phyloP scores from a whole-genome alignment of 495 filamentous ascomycete species.

The Usnea hakonensis region DNA sequence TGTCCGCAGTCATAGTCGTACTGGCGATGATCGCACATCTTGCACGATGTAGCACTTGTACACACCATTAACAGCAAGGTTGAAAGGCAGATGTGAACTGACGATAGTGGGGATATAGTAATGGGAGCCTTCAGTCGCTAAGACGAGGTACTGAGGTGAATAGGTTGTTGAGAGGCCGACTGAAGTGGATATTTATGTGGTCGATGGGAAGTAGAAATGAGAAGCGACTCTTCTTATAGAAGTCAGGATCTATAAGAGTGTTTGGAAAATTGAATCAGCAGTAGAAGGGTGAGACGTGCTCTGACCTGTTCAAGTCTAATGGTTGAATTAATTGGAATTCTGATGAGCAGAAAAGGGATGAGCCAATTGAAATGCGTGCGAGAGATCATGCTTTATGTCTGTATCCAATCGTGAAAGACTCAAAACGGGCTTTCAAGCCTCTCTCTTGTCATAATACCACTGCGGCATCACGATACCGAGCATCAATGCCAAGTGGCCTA shows the following conservation, averaged over 20 bases:
- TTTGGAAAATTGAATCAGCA: constrained; percentile 1
- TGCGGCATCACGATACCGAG: not conserved
- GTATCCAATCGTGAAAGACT: constrained; percentile 1
- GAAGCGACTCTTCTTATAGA: constrained; percentile 4
- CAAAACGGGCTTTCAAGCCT: constrained; percentile 1
- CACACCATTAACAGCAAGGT: constrained; percentile 10
- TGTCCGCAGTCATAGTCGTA: constrained; percentile 9
- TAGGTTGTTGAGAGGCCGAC: constrained; percentile 2
- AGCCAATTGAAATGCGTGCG: constrained; percentile 5
- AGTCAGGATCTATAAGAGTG: constrained; percentile 2
- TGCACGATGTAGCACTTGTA: constrained; percentile 7
- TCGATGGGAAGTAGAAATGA: constrained; percentile 7
- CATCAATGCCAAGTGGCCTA: constrained; percentile 3
- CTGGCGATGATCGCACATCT: constrained; percentile 12
- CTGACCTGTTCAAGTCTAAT: not conserved
- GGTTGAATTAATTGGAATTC: not conserved
- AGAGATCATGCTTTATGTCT: constrained; percentile 4
- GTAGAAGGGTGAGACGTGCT: constrained; percentile 2
- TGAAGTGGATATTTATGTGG: constrained; percentile 1
- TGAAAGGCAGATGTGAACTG: constrained; percentile 5
- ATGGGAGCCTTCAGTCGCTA: constrained; percentile 2
- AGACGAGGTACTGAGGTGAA: not conserved
- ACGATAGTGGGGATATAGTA: constrained; percentile 7
- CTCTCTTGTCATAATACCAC: not conserved
- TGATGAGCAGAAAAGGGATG: constrained; percentile 1